These are phyloP conservation scores for Phaseolus coccineus DNA, from an alignment of 331 rosid species.

Conservation along the genomic window DNA sequence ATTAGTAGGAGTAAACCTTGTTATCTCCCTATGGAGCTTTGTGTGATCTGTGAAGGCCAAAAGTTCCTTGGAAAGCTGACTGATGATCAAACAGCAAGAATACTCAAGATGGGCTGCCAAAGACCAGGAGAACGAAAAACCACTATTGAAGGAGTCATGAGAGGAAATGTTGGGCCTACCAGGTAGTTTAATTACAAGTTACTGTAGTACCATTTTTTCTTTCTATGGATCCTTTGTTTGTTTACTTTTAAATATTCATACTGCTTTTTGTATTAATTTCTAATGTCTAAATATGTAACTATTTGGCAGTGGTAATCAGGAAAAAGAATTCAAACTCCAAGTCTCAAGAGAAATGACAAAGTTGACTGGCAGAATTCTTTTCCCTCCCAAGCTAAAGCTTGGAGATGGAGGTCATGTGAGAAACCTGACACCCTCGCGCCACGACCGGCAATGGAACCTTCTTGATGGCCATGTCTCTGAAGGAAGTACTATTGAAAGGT, in stretches of 20 bases:
- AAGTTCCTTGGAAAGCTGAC: slow-evolving; percentile 92
- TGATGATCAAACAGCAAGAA: slow-evolving; percentile 94
- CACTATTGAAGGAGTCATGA: slow-evolving; percentile 86
- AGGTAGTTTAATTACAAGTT: slow-evolving; percentile 60
- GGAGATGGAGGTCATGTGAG: slow-evolving; percentile 90
- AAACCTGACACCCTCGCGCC: slow-evolving; percentile 82
- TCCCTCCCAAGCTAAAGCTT: slow-evolving; percentile 94
- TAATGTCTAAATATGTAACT: slow-evolving; percentile 36
- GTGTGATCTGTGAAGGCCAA: slow-evolving; percentile 97
- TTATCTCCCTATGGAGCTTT: slow-evolving; percentile 99
- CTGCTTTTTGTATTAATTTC: slow-evolving; percentile 19
- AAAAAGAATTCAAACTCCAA: slow-evolving; percentile 81
- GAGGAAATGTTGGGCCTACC: slow-evolving; percentile 82
- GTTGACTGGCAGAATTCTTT: slow-evolving; percentile 87
- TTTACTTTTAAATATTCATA: neutral
- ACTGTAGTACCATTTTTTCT: slow-evolving; percentile 8
- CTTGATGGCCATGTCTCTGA: slow-evolving; percentile 87
- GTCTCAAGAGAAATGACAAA: slow-evolving; percentile 89
- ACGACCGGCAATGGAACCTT: slow-evolving; percentile 95
- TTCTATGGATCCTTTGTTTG: slow-evolving; percentile 25
- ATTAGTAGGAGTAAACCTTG: slow-evolving; percentile 96
- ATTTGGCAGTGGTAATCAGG: slow-evolving; percentile 77
- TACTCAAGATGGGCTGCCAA: slow-evolving; percentile 98
- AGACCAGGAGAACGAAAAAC: slow-evolving; percentile 87
- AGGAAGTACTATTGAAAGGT: slow-evolving; percentile 85